A percentile compares a stretch with the other conserved stretches of the same genome.
Evolutionary conservation across 164 flowering plant genomes (phyloP).

Genomic region (Vitis cinerea): DNA sequence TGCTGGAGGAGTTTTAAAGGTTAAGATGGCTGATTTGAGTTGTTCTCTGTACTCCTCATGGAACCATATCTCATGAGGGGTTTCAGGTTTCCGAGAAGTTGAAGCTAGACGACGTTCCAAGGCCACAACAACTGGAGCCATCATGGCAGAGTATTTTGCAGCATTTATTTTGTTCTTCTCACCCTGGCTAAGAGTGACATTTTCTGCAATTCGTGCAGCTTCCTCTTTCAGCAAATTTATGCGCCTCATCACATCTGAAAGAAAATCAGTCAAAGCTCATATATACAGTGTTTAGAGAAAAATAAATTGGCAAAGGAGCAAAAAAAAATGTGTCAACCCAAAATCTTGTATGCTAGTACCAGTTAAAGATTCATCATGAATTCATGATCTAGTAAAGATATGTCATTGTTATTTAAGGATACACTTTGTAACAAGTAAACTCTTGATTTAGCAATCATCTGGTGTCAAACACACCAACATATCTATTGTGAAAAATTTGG

Average conservation of each 20-base stretch:
- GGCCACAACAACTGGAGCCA: slow-evolving; percentile 94
- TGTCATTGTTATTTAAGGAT: not conserved
- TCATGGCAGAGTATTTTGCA: slow-evolving; percentile 95
- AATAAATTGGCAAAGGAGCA: not conserved
- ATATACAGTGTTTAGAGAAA: not conserved
- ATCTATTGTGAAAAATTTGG: not conserved
- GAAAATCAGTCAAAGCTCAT: slow-evolving; percentile 8
- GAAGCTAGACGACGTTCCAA: slow-evolving; percentile 95
- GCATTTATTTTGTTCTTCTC: slow-evolving; percentile 94
- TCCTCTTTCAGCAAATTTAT: slow-evolving; percentile 91
- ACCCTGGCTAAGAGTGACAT: slow-evolving; percentile 70
- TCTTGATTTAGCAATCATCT: not conserved
- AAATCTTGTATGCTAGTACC: no score
- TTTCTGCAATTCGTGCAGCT: slow-evolving; percentile 83
- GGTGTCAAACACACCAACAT: not conserved
- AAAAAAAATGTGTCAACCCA: not conserved
- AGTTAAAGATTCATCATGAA: no score
- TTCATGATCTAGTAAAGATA: not conserved
- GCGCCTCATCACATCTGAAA: slow-evolving; percentile 87
- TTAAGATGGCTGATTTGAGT: slow-evolving; percentile 69
- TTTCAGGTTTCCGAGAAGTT: slow-evolving; percentile 86
- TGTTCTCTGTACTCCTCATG: slow-evolving; percentile 68
- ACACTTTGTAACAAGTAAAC: not conserved
- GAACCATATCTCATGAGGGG: slow-evolving; percentile 94
- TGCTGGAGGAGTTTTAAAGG: slow-evolving; percentile 76